Conservation (phyloP, 345 rosid species). For the Corchorus capsularis region DNA sequence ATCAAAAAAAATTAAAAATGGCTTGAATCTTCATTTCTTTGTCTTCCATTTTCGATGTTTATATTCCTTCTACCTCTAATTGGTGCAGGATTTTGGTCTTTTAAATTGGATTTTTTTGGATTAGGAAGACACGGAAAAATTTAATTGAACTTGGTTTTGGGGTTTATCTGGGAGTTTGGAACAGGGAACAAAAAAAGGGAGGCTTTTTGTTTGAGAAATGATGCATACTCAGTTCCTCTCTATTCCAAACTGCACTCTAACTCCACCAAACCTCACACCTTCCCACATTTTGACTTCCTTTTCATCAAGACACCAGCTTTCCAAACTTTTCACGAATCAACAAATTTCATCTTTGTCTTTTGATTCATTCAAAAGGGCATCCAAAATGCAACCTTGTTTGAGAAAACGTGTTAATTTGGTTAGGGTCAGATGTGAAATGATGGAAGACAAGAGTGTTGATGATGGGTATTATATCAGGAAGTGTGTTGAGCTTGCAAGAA, state of each 20-base stretch:
- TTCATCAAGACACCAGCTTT: conserved; percentile 2
- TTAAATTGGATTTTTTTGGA: not conserved
- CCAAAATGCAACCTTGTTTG: conserved; percentile 21
- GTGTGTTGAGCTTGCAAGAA: conserved; percentile 79
- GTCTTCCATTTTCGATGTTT: not conserved
- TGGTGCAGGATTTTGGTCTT: not conserved
- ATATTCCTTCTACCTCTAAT: not conserved
- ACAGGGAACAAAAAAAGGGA: not conserved
- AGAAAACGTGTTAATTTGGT: conserved; percentile 21
- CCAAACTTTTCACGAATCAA: not conserved
- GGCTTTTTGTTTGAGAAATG: not conserved
- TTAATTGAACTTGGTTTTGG: not conserved
- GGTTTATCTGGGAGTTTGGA: not conserved
- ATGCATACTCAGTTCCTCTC: conserved; percentile 31
- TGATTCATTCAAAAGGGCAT: conserved; percentile 27
- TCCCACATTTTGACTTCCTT: not conserved
- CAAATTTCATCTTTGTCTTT: conserved; percentile 21
- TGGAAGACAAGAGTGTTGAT: conserved; percentile 25
- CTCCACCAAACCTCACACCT: not conserved
- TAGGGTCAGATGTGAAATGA: conserved; percentile 32
- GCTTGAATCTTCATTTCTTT: not conserved
- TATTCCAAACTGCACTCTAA: not conserved
- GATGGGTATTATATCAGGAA: conserved; percentile 76
- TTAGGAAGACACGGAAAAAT: not conserved
- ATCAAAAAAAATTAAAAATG: too few species aligned